Base-by-base conservation (phyloP, 2,329 filamentous ascomycete species). In the Colletotrichum graminicola region DNA sequence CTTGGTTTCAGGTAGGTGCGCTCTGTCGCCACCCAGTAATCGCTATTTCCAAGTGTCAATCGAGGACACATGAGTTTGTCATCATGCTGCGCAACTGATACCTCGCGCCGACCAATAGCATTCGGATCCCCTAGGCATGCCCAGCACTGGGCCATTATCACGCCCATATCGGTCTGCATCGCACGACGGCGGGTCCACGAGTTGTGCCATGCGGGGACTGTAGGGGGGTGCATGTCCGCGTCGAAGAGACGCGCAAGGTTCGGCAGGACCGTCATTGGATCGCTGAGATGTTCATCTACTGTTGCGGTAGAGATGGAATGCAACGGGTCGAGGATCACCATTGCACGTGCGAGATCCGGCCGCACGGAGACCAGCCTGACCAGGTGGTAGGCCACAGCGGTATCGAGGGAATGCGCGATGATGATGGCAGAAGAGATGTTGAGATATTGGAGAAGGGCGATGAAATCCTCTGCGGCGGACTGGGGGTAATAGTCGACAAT, bases 401-500 rank as follows among this genome's bases (percentile, higher is more conserved):
- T 62, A 23, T 64, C 57, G 14, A 71, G 63, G 6, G 68, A 71
- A 26, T 71, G 64, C 1, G 63, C 64, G 5, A 63, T 51, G 36
- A 67, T 2, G 5, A 71, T n/a, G 26, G 43, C 43, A 7, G 60
- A 65, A 14, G 29, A 32, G 63, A 71, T 21, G 23, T 49, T 32
- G 51, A 67, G 63, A 5, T 71, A 12, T 5, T 32, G 36, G 5
- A 71, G 63, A 3, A 71, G 56, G 11, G 63, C 67, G 52, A 61
- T 41, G 21, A 66, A 56, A 5, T 71, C 68, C 3, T 62, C n/a
- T 2, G 68, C 68, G 11, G 49, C 29, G 21, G 64, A 61, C 34
- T 71, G 64, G 23, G 68, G 68, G n/a, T 71, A 71, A 34, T 71
- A 67, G 49, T 63, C 64, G 29, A 71, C 11, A 43, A 63, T 41